Base-by-base conservation (phyloP, 352 stramenopile genomes). In the Phytophthora ramorum region DNA sequence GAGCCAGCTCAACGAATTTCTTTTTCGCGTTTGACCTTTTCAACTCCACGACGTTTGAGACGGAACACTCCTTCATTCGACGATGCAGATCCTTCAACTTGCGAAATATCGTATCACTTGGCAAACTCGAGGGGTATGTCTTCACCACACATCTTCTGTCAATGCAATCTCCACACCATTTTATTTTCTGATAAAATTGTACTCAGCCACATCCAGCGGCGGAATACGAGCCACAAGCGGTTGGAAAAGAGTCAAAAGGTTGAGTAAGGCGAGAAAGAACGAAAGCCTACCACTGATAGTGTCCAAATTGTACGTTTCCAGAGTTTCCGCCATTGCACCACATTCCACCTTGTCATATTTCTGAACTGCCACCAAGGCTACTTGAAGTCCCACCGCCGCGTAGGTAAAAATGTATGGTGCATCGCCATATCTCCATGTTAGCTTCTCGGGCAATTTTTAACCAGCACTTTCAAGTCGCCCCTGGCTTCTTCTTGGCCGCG, bases 241-340 rank as follows among this genome's bases (percentile, higher is more conserved):
- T 50, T 10, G 44, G n/a, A 71, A 71, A 12, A 76, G 63, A 61
- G 58, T 64, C 32, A 54, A 73, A 38, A 76, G 58, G 20, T 73
- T 76, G 40, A 76, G 52, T 48, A 76, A 58, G 2, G 63, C 58
- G 24, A 70, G 53, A 63, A 61, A 73, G 17, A 73, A 63, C 28
- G 54, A 68, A 56, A 73, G 41, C 14, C 64, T 44, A 20, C 46
- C 34, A 6, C 50, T 17, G 20, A 71, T 55, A 41, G 58, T 14
- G 38, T 49, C 48, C 44, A 73, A 68, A 63, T 71, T 8, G 35
- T 71, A 73, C 30, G 35, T 52, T 32, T 71, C 48, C 19, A 76
- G 67, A 7, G 13, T 66, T 63, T 76, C 43, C 17, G 26, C 58
- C 63, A 57, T 70, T 24, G 63, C 63, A 56, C 54, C 58, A 45